A percentile compares a stretch with the other conserved stretches of the same genome.
Conservation (phyloP, 2,329 filamentous ascomycete genomes). For the Penicillium sp. region DNA sequence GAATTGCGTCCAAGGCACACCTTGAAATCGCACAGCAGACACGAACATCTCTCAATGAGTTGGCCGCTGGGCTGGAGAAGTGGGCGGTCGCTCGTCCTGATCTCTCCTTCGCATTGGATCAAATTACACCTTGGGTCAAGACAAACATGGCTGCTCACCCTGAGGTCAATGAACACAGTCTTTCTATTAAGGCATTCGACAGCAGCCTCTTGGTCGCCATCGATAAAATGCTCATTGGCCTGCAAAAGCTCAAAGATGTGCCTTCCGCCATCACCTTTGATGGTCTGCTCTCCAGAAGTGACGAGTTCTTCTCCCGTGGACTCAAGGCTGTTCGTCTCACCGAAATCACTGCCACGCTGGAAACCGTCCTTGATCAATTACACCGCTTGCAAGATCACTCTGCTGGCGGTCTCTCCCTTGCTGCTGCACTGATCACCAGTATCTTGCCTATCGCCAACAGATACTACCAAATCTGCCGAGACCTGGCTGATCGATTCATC, state of each 20-base stretch:
- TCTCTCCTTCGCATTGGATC: conserved; percentile 64
- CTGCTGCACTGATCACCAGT: conserved; percentile 60
- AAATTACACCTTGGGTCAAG: conserved; percentile 67
- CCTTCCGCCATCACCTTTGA: conserved; percentile 62
- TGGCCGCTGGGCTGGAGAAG: conserved; percentile 46
- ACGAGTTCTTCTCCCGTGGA: conserved; percentile 54
- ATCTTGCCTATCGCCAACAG: conserved; percentile 72
- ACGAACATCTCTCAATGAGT: conserved; percentile 26
- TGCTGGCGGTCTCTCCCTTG: conserved; percentile 44
- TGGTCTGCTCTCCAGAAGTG: conserved; percentile 63
- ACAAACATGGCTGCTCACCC: conserved; percentile 25
- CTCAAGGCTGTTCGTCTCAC: conserved; percentile 61
- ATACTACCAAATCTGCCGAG: conserved; percentile 64
- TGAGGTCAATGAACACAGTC: conserved; percentile 14
- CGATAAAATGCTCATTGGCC: conserved; percentile 74
- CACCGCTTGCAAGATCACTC: conserved; percentile 48
- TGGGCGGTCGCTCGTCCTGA: conserved; percentile 55
- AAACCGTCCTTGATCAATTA: conserved; percentile 49
- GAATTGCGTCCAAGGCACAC: conserved; percentile 44
- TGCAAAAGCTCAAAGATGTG: conserved; percentile 65
- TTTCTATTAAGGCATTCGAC: conserved; percentile 53
- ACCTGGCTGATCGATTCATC: conserved; percentile 60
- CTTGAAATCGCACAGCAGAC: conserved; percentile 32
- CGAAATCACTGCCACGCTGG: conserved; percentile 54
- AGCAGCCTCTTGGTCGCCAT: conserved; percentile 63